phyloP scores from a whole-genome alignment of 768 basidiomycete genomes.

The Chalciporus piperatus region DNA sequence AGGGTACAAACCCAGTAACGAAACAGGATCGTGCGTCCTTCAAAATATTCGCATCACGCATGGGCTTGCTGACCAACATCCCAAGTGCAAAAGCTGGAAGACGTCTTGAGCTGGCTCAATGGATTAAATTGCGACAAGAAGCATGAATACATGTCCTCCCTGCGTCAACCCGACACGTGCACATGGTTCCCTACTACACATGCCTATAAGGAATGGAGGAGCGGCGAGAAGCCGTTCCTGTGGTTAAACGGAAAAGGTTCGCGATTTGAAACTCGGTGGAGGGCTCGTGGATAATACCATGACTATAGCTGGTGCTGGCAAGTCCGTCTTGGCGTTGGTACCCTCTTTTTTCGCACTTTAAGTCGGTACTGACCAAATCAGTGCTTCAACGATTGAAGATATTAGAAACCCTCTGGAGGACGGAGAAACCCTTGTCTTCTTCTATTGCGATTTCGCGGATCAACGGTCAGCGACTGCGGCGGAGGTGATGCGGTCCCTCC shows the following conservation, averaged over 20 bases:
- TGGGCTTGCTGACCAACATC: too few species aligned
- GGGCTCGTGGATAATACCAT: not conserved
- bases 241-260: constrained; percentile 20
- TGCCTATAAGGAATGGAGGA: constrained; percentile 6
- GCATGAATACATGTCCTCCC: not conserved
- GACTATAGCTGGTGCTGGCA: constrained; percentile 5
- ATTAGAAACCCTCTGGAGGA: not conserved
- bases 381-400: constrained; percentile 5
- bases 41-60: too few species aligned
- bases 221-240: constrained; percentile 2
- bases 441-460: constrained; percentile 25
- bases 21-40: too few species aligned
- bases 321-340: constrained; percentile 7
- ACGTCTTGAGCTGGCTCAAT: not conserved
- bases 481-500: constrained; percentile 18
- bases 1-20: too few species aligned
- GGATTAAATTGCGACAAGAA: not conserved
- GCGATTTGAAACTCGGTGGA: not conserved
- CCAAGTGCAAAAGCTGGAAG: not conserved
- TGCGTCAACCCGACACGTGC: constrained; percentile 13
- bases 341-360: too few species aligned
- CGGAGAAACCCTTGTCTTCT: constrained; percentile 2
- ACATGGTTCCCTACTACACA: constrained; percentile 6
- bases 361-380: not conserved
- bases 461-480: constrained; percentile 5